phyloP scores from a whole-genome alignment of 2,329 filamentous ascomycete genomes.

The Ustulina deusta region DNA sequence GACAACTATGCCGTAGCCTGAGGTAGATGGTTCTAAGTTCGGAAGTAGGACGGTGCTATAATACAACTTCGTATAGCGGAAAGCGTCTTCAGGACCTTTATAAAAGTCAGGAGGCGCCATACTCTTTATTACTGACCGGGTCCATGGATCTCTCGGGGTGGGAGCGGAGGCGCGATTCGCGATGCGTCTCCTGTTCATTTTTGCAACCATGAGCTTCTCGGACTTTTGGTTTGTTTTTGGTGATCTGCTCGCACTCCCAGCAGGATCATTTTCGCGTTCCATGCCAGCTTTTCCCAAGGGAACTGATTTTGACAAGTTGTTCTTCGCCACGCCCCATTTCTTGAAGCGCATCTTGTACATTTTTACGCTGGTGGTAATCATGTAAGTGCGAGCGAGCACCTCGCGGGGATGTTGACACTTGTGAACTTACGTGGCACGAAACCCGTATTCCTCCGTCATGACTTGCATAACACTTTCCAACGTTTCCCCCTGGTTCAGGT shows the following conservation, averaged over 20 bases:
- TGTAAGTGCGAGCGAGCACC: background rate
- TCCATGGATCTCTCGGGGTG: background rate
- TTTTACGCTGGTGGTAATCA: background rate
- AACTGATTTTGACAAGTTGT: background rate
- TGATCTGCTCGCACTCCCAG: background rate
- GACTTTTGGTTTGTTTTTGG: background rate
- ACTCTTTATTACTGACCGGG: background rate
- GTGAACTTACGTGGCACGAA: constrained; percentile 23
- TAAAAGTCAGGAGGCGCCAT: constrained; percentile 21
- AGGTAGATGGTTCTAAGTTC: background rate
- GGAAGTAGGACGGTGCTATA: constrained; percentile 3
- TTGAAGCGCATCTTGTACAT: constrained; percentile 31
- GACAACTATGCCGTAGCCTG: background rate
- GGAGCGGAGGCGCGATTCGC: background rate
- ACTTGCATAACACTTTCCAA: background rate
- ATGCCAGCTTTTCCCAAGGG: background rate
- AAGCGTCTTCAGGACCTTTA: constrained; percentile 4
- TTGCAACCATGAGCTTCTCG: background rate
- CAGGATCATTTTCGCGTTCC: background rate
- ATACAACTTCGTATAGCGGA: constrained; percentile 4
- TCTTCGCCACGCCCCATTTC: constrained; percentile 25
- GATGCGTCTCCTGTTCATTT: background rate
- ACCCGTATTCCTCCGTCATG: constrained; percentile 14
- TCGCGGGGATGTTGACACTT: background rate
- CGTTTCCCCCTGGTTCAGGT: constrained; percentile 1